phyloP scores from a whole-genome alignment of 1,139 yeast species.

The Candida dubliniensis region DNA sequence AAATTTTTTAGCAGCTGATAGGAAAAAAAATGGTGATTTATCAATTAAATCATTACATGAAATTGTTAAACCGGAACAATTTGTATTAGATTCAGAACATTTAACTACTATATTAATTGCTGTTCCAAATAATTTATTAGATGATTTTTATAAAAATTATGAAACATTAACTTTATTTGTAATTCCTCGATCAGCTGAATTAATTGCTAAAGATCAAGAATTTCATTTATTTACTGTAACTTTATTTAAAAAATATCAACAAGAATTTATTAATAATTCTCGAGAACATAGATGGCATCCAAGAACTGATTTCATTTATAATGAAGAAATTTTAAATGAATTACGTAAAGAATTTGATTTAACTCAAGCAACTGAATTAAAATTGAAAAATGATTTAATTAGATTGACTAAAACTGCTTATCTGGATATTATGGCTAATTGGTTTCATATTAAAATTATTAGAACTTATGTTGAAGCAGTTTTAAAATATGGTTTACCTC shows the following conservation, averaged over 20 bases:
- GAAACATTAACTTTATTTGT: constrained; percentile 80
- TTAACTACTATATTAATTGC: constrained; percentile 81
- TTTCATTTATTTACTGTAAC: constrained; percentile 75
- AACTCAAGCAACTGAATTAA: constrained; percentile 72
- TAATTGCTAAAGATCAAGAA: constrained; percentile 71
- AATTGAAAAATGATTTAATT: constrained; percentile 73
- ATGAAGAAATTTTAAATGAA: constrained; percentile 71
- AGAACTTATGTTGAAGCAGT: constrained; percentile 64
- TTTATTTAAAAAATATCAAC: constrained; percentile 75
- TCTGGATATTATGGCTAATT: constrained; percentile 76
- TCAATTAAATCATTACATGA: constrained; percentile 89
- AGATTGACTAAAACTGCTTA: constrained; percentile 87
- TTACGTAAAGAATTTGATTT: constrained; percentile 76
- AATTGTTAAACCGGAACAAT: constrained; percentile 79
- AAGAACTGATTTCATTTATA: constrained; percentile 81
- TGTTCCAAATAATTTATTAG: constrained; percentile 67
- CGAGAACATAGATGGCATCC: constrained; percentile 92
- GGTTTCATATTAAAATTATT: constrained; percentile 81
- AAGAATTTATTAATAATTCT: constrained; percentile 66
- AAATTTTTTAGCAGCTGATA: constrained; percentile 81
- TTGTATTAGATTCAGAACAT: constrained; percentile 83
- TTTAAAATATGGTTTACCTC: constrained; percentile 94
- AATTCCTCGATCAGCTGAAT: constrained; percentile 84
- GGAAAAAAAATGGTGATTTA: constrained; percentile 90
- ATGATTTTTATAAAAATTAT: constrained; percentile 64